Percentiles rank a stretch among this genome's conserved stretches.
phyloP scores from a whole-genome alignment of 306 rosid species.

The Dalbergia cochinchinensis region DNA sequence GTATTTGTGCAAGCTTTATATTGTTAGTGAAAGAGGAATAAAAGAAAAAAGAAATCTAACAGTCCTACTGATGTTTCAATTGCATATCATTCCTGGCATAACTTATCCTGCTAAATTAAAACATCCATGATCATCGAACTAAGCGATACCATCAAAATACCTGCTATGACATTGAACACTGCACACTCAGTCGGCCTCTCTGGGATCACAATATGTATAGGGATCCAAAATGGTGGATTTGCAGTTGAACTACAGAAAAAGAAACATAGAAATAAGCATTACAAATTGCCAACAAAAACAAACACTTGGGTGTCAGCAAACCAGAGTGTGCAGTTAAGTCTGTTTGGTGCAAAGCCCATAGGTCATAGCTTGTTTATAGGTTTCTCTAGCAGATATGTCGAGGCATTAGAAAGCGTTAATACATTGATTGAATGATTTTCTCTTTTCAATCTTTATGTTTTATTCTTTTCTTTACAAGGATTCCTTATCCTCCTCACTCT shows the following conservation, averaged over 20 bases:
- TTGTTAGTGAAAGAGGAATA: background rate
- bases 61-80: background rate
- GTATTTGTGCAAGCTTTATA: constrained; percentile 7
- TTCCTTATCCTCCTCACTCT: too few species aligned
- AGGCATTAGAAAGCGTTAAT: too few species aligned
- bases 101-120: background rate
- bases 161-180: constrained; percentile 92
- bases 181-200: constrained; percentile 99
- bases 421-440: too few species aligned
- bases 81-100: constrained; percentile 20
- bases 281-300: constrained; percentile 34
- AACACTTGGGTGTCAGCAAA: constrained; percentile 39
- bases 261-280: constrained; percentile 37
- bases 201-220: constrained; percentile 92
- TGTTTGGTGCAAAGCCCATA: too few species aligned
- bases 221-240: constrained; percentile 98
- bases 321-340: background rate
- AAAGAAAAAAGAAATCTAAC: background rate
- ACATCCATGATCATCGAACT: constrained; percentile 35
- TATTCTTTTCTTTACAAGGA: too few species aligned
- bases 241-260: constrained; percentile 72
- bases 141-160: constrained; percentile 58
- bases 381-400: too few species aligned
- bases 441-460: too few species aligned
- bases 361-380: too few species aligned